Percentiles rank a stretch among this genome's conserved stretches.
phyloP scores from a whole-genome alignment of 768 basidiomycete species.

The Pisolithus orientalis region DNA sequence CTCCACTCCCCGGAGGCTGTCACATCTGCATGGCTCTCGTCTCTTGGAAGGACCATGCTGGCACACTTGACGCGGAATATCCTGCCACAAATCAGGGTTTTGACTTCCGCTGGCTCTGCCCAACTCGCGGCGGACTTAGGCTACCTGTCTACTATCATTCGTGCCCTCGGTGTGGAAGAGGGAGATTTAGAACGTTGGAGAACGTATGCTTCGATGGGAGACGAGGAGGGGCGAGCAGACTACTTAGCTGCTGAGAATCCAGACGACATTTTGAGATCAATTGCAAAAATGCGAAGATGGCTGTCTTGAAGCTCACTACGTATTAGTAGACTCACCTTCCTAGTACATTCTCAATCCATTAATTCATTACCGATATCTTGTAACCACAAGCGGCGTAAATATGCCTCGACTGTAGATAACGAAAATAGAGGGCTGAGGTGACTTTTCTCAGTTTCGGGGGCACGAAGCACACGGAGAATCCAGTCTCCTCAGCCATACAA shows the following conservation, averaged over 20 bases:
- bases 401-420: too few relatives aligned
- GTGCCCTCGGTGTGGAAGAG: conserved; percentile 85
- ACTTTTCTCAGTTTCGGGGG: too few relatives aligned
- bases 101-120: conserved; percentile 64
- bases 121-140: conserved; percentile 85
- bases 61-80: conserved; percentile 62
- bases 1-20: conserved; percentile 64
- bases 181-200: conserved; percentile 78
- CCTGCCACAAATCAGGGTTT: conserved; percentile 62
- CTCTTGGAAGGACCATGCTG: conserved; percentile 78
- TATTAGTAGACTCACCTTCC: too few relatives aligned
- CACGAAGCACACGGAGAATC: too few relatives aligned
- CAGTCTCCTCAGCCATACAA: too few relatives aligned
- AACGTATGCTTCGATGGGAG: conserved; percentile 56
- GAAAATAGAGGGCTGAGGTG: too few relatives aligned
- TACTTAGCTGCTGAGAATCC: conserved; percentile 13
- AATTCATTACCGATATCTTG: too few relatives aligned
- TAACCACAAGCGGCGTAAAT: too few relatives aligned
- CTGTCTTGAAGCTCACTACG: background rate
- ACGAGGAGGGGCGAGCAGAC: conserved; percentile 30
- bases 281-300: conserved; percentile 31
- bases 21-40: conserved; percentile 86
- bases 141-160: conserved; percentile 86
- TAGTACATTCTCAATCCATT: too few relatives aligned
- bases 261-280: conserved; percentile 11